Conservation (phyloP, 2,329 filamentous ascomycete genomes). For the Colletotrichum magnum region DNA sequence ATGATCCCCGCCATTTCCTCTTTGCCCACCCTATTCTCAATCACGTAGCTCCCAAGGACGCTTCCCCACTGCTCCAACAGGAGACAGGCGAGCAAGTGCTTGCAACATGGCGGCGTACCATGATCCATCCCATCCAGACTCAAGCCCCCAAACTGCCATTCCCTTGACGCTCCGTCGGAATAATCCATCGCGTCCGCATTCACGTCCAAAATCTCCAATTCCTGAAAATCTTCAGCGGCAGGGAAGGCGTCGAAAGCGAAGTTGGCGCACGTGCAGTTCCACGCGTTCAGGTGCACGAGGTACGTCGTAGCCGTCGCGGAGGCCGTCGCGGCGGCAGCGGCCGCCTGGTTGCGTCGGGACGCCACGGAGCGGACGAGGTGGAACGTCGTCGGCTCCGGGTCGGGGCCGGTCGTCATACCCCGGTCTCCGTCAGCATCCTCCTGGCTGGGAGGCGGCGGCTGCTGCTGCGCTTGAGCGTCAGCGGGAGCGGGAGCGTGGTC, state of each 20-base stretch:
- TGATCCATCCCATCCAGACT: constrained; percentile 53
- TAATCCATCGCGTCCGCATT: constrained; percentile 28
- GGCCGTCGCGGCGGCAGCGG: constrained; percentile 42
- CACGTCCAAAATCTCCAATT: constrained; percentile 37
- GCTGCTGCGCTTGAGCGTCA: not conserved
- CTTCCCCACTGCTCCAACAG: constrained; percentile 76
- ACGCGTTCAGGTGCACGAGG: constrained; percentile 79
- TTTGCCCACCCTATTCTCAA: constrained; percentile 66
- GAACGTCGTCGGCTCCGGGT: constrained; percentile 47
- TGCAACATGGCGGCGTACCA: constrained; percentile 75
- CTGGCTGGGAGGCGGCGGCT: constrained; percentile 9
- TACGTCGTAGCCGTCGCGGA: constrained; percentile 60
- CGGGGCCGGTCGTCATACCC: constrained; percentile 11
- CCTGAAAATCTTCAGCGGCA: constrained; percentile 40
- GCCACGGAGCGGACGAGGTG: constrained; percentile 77
- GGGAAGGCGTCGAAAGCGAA: constrained; percentile 83
- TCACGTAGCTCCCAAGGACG: constrained; percentile 70
- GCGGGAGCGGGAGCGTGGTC: not conserved
- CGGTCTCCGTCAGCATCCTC: constrained; percentile 10
- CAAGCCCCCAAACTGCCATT: constrained; percentile 65
- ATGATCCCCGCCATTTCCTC: constrained; percentile 83
- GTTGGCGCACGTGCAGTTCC: constrained; percentile 92
- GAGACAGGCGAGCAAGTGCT: constrained; percentile 89
- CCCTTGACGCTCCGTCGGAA: constrained; percentile 19
- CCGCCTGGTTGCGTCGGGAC: constrained; percentile 44